Percentiles rank a stretch among this genome's conserved stretches.
Conservation (phyloP, 2,329 filamentous ascomycete genomes). For the Microsporum canis region DNA sequence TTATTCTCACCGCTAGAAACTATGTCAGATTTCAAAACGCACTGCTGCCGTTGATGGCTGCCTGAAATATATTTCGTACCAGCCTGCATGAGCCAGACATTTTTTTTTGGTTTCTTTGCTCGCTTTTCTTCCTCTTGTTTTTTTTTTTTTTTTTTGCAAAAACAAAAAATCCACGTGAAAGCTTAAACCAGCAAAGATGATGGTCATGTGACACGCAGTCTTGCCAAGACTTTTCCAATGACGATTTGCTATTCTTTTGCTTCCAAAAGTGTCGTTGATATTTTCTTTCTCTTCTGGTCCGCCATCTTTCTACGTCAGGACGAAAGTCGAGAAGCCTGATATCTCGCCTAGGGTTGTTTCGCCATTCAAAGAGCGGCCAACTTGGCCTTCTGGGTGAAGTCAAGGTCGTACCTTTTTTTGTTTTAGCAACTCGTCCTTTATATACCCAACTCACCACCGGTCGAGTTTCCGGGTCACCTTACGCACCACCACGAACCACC, state of each 20-base stretch:
- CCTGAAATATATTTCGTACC: not conserved
- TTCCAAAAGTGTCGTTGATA: not conserved
- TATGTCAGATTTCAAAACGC: not conserved
- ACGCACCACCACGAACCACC: not conserved
- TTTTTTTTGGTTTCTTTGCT: not conserved
- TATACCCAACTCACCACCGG: not conserved
- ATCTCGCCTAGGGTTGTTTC: slow-evolving; percentile 11
- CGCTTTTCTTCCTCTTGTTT: not conserved
- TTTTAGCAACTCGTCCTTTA: not conserved
- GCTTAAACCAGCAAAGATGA: not conserved
- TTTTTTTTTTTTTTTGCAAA: not conserved
- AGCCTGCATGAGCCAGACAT: not conserved
- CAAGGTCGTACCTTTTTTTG: not conserved
- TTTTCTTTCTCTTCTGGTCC: not conserved
- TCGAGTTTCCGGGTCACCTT: not conserved
- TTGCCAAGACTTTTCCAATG: not conserved
- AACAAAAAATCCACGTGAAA: not conserved
- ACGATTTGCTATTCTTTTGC: not conserved
- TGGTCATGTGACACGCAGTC: not conserved
- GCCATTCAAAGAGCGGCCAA: slow-evolving; percentile 26
- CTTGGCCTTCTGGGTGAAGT: slow-evolving; percentile 13
- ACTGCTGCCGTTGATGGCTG: not conserved
- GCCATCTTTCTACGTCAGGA: not conserved
- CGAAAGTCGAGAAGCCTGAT: slow-evolving; percentile 7
- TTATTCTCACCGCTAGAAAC: not conserved